Evolutionary conservation across 371 early-diverging fungal genomes (phyloP).

Genomic region (Apophysomyces variabilis): DNA sequence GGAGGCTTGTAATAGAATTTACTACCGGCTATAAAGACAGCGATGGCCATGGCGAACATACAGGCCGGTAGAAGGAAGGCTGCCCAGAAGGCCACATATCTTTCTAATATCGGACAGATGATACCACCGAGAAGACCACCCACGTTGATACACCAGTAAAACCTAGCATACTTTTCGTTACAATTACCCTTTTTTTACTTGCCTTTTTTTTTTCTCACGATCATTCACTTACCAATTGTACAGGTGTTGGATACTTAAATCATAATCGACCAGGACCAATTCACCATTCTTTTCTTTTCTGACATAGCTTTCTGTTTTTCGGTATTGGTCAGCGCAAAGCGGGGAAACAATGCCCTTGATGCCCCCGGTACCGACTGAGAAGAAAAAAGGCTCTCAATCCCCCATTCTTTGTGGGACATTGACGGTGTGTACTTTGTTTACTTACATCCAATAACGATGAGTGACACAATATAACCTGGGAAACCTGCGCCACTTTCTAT

Average conservation of each 20-base stretch:
- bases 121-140: slow-evolving; percentile 71
- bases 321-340: slow-evolving; percentile 48
- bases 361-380: slow-evolving; percentile 86
- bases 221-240: slow-evolving; percentile 59
- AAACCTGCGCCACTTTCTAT: slow-evolving; percentile 58
- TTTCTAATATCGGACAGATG: slow-evolving; percentile 55
- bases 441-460: slow-evolving; percentile 50
- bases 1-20: slow-evolving; percentile 56
- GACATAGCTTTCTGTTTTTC: slow-evolving; percentile 48
- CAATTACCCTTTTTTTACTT: neutral
- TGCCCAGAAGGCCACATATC: slow-evolving; percentile 47
- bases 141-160: slow-evolving; percentile 84
- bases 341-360: slow-evolving; percentile 71
- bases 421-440: neutral
- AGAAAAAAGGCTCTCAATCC: slow-evolving; percentile 44
- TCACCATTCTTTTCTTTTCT: slow-evolving; percentile 52
- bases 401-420: neutral
- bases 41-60: slow-evolving; percentile 64
- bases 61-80: slow-evolving; percentile 71
- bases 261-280: slow-evolving; percentile 62
- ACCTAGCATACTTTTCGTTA: slow-evolving; percentile 36
- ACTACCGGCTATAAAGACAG: slow-evolving; percentile 62
- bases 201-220: slow-evolving; percentile 5
- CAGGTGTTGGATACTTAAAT: slow-evolving; percentile 62
- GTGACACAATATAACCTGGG: slow-evolving; percentile 66